Percentiles rank a stretch among this genome's conserved stretches.
Conservation (phyloP, 352 stramenopile species). For the Phytopythium litorale region DNA sequence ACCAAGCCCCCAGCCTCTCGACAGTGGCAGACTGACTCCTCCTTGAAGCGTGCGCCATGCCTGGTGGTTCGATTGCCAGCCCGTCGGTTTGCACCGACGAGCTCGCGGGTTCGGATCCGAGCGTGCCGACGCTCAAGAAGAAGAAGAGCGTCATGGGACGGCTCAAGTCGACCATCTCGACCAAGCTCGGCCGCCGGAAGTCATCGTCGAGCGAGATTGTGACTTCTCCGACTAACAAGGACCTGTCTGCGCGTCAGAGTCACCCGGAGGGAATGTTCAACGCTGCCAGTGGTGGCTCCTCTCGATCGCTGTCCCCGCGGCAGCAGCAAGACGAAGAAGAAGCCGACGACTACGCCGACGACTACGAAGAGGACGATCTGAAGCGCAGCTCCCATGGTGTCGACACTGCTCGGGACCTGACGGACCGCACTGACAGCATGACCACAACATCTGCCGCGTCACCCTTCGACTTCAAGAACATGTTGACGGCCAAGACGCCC, state of each 20-base stretch:
- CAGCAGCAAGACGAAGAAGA: conserved; percentile 17
- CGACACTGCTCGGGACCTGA: neutral
- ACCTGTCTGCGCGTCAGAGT: conserved; percentile 22
- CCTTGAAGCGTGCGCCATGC: neutral
- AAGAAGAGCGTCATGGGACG: conserved; percentile 60
- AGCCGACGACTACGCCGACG: conserved; percentile 18
- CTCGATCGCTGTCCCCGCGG: neutral
- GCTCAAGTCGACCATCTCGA: conserved; percentile 66
- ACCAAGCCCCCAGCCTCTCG: neutral
- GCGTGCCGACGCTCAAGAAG: conserved; percentile 22
- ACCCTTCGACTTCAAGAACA: neutral
- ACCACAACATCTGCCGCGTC: neutral
- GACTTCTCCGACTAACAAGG: conserved; percentile 26
- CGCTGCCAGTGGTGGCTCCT: neutral
- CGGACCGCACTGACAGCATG: conserved; percentile 5
- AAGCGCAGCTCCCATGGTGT: conserved; percentile 1
- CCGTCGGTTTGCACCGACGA: neutral
- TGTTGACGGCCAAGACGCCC: neutral
- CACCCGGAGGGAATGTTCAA: neutral
- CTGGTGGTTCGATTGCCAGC: neutral
- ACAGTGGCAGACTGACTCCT: no score
- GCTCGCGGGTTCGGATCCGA: neutral
- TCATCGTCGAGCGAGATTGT: conserved; percentile 14
- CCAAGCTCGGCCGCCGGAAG: conserved; percentile 45
- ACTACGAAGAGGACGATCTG: conserved; percentile 13